These are phyloP conservation scores for Candida dajiaensis DNA, from an alignment of 805 yeast species.

Conservation along the genomic window DNA sequence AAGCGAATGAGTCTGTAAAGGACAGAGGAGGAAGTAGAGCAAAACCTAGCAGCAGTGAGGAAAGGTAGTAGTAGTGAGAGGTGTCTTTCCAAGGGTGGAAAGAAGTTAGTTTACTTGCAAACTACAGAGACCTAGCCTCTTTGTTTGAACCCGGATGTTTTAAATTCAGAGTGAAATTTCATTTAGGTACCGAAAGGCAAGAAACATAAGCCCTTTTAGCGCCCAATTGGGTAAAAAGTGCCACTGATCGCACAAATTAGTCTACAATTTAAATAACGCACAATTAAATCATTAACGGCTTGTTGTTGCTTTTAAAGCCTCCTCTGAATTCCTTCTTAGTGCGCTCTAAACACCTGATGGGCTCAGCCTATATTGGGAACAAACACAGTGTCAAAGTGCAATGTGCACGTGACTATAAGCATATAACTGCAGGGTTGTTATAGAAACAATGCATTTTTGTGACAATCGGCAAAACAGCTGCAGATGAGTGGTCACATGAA, in stretches of 20 bases:
- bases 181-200: background rate
- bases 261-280: no score
- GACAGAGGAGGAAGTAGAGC: background rate
- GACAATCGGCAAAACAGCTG: no score
- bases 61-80: background rate
- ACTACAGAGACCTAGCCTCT: background rate
- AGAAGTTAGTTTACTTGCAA: background rate
- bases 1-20: background rate
- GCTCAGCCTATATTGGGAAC: no score
- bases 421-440: background rate
- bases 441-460: background rate
- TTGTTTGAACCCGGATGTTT: background rate
- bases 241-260: background rate
- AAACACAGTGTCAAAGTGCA: no score
- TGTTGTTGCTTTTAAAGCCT: no score
- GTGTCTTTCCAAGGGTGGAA: background rate
- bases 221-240: background rate
- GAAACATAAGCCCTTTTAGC: background rate
- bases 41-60: background rate
- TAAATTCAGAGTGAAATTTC: background rate
- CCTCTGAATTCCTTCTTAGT: no score
- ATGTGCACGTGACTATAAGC: no score
- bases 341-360: no score
- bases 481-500: background rate
- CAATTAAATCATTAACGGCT: no score